Base-by-base conservation (phyloP, 2,329 filamentous ascomycete genomes). In the Sporothrix humicola region DNA sequence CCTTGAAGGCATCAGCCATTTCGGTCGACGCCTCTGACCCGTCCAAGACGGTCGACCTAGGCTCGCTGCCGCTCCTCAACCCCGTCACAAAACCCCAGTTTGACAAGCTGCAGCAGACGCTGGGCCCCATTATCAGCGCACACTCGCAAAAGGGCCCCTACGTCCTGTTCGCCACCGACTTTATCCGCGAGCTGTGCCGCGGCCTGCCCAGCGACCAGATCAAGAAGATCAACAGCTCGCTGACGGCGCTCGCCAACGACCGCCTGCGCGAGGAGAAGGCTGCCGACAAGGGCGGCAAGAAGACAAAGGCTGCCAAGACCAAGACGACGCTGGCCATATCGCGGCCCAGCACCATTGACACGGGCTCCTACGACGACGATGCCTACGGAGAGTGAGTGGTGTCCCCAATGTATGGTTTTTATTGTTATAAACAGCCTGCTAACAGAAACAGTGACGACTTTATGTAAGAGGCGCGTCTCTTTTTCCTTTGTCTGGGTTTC, bases 191-290 rank as follows among this genome's bases (percentile, higher is more conserved):
- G 80, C 88, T 98, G 61, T 89, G 91, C 78, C 95, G 94, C 84
- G 95, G 97, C 42, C 84, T 99, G 77, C 91, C 92, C 15, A 97
- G 93, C 81, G 92, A 96, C 73, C 94, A 98, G 85, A 95, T 98
- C 84, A 98, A 98, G 89, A 98, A 98, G 87, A 89, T 97, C 77
- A 90, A 94, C 13, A 97, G 93, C 82, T 88, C 89, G 5, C 84
- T 99, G 79, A 97, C 95, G n/a, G 92, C 94, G 5, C 87, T 97
- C 73, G 89, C 93, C 81, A 99, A 99, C 82, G 96, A 98, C 89
- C 98, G 97, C 88, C 92, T 98, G 92, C 97, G 94, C 86, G 95
- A 98, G 83, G 96, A 99, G 88, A 98, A 98, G 88, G 91, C 92
- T 3, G 90, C 93, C 3, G 94, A 97, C 77, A 98, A 97, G 87